Conservation (phyloP, 1,139 yeast genomes). For the Candida tropicalis region DNA sequence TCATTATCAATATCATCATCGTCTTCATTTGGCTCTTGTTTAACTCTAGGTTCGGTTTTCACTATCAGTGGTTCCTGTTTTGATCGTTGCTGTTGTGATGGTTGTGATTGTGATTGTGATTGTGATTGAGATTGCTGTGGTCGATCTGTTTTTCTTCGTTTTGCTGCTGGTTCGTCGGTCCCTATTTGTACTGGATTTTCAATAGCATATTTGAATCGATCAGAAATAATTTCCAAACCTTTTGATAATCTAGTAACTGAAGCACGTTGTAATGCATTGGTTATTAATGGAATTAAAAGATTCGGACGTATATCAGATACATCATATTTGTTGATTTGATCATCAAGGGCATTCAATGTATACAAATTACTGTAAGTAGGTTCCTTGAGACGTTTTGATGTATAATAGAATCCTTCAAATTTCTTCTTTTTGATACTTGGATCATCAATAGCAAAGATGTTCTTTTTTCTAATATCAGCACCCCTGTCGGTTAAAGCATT, state of each 20-base stretch:
- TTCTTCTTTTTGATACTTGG: constrained; percentile 37
- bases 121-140: constrained; percentile 1
- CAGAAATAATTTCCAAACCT: constrained; percentile 67
- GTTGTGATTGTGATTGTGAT: neutral
- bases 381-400: constrained; percentile 31
- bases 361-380: constrained; percentile 49
- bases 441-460: constrained; percentile 37
- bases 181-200: constrained; percentile 7
- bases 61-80: neutral
- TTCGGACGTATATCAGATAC: constrained; percentile 66
- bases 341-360: constrained; percentile 62
- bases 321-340: constrained; percentile 67
- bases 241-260: constrained; percentile 58
- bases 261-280: constrained; percentile 60
- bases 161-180: neutral
- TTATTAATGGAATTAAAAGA: constrained; percentile 63
- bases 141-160: neutral
- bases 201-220: constrained; percentile 51
- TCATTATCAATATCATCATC: constrained; percentile 10
- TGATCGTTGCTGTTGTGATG: constrained; percentile 1
- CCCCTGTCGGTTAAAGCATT: constrained; percentile 38
- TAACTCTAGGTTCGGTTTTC: no score
- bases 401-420: constrained; percentile 39
- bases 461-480: constrained; percentile 44
- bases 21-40: constrained; percentile 8